Percentiles rank a stretch among this genome's conserved stretches.
Evolutionary conservation across 2,329 filamentous ascomycete genomes (phyloP).

Genomic region (Fusarium sp.): DNA sequence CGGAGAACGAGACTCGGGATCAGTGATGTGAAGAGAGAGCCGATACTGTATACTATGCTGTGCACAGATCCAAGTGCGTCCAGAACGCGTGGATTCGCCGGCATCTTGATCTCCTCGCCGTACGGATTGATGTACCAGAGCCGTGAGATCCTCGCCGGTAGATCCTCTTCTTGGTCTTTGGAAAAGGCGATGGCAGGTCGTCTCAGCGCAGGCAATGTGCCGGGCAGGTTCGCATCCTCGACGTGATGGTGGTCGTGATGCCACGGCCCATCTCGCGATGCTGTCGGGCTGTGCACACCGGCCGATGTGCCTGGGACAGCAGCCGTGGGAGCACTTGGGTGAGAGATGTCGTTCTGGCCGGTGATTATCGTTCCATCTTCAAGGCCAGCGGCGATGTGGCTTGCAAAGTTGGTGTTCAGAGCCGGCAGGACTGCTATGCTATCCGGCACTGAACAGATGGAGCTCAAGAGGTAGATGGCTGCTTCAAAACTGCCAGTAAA

Average conservation of each 20-base stretch:
- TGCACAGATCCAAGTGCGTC: constrained; percentile 70
- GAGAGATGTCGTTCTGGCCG: constrained; percentile 92
- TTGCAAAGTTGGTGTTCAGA: constrained; percentile 93
- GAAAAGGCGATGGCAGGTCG: constrained; percentile 84
- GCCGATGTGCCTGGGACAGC: constrained; percentile 46
- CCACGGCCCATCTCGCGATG: constrained; percentile 57
- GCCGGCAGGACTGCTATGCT: constrained; percentile 83
- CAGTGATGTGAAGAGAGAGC: constrained; percentile 91
- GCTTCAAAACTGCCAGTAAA: constrained; percentile 94
- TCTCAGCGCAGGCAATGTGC: constrained; percentile 80
- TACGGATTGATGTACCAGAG: constrained; percentile 99
- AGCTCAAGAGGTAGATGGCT: constrained; percentile 87
- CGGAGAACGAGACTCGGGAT: constrained; percentile 81
- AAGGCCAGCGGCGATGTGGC: constrained; percentile 89
- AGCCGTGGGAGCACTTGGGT: constrained; percentile 74
- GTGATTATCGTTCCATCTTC: constrained; percentile 80
- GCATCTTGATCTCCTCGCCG: constrained; percentile 91
- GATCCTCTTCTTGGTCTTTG: constrained; percentile 78
- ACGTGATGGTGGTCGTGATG: constrained; percentile 70
- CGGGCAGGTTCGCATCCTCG: constrained; percentile 83
- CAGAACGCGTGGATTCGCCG: constrained; percentile 82
- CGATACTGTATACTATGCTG: constrained; percentile 88
- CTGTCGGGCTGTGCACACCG: constrained; percentile 43
- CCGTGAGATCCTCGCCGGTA: constrained; percentile 79
- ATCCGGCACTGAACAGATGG: constrained; percentile 83